These are phyloP conservation scores for Mycena rosella DNA, from an alignment of 768 basidiomycete genomes.

Conservation along the genomic window DNA sequence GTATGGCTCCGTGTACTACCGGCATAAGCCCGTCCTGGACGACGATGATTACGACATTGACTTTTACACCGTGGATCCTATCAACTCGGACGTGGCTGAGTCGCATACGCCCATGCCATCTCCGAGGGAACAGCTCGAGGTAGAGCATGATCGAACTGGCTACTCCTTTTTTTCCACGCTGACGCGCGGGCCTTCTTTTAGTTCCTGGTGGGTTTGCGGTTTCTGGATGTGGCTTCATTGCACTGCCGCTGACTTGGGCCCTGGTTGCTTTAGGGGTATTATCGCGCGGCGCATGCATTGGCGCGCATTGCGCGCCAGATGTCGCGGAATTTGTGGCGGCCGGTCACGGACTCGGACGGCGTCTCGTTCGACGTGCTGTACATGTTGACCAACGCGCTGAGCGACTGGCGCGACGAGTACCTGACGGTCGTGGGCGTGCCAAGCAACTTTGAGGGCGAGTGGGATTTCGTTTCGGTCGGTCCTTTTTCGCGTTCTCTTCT, in stretches of 20 bases:
- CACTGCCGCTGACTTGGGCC: slow-evolving; percentile 34
- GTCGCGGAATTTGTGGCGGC: slow-evolving; percentile 85
- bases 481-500: neutral
- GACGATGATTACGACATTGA: slow-evolving; percentile 93
- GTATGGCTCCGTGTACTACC: slow-evolving; percentile 86
- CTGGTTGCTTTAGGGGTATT: slow-evolving; percentile 78
- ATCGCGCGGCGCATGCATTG: slow-evolving; percentile 85
- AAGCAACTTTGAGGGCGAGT: slow-evolving; percentile 82
- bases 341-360: slow-evolving; percentile 81
- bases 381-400: slow-evolving; percentile 67
- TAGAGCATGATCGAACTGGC: slow-evolving; percentile 42
- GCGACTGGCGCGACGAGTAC: slow-evolving; percentile 82
- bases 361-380: slow-evolving; percentile 77
- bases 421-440: slow-evolving; percentile 89
- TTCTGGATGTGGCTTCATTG: slow-evolving; percentile 15
- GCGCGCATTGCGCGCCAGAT: slow-evolving; percentile 87
- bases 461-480: slow-evolving; percentile 87
- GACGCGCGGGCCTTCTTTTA: slow-evolving; percentile 44
- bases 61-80: slow-evolving; percentile 83
- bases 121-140: slow-evolving; percentile 85
- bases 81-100: slow-evolving; percentile 61
- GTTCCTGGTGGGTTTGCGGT: slow-evolving; percentile 72
- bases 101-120: slow-evolving; percentile 64
- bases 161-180: slow-evolving; percentile 22
- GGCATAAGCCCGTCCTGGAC: slow-evolving; percentile 87